These are phyloP conservation scores for Blastobotrys americana DNA, from an alignment of 805 yeast species.

Conservation along the genomic window DNA sequence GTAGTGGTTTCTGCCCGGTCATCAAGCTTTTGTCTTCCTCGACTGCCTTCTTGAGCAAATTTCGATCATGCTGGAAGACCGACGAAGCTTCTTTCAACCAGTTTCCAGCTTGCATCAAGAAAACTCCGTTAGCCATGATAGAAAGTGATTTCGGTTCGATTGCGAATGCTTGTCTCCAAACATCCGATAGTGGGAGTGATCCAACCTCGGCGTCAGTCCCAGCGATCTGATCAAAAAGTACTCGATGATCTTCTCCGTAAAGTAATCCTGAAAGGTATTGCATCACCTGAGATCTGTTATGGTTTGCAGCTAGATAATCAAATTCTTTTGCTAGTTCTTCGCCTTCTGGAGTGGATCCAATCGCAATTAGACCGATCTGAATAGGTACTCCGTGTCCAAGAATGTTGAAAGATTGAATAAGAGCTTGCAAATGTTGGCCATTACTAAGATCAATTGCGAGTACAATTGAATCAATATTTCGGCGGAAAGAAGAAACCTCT, in stretches of 20 bases:
- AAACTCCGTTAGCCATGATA: slow-evolving; percentile 60
- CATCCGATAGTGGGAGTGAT: slow-evolving; percentile 3
- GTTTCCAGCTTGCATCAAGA: slow-evolving; percentile 12
- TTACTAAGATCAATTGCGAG: slow-evolving; percentile 59
- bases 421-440: slow-evolving; percentile 43
- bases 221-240: slow-evolving; percentile 1
- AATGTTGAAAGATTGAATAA: slow-evolving; percentile 30
- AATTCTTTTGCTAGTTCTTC: slow-evolving; percentile 16
- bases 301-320: slow-evolving; percentile 9
- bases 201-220: neutral
- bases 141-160: slow-evolving; percentile 43
- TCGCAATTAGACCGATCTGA: slow-evolving; percentile 77
- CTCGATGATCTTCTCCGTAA: slow-evolving; percentile 4
- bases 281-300: neutral
- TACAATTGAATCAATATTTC: slow-evolving; percentile 68
- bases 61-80: slow-evolving; percentile 44
- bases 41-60: slow-evolving; percentile 15
- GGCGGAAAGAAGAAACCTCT: slow-evolving; percentile 59
- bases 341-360: slow-evolving; percentile 27
- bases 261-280: slow-evolving; percentile 4
- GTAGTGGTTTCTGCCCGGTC: slow-evolving; percentile 20
- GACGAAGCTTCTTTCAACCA: slow-evolving; percentile 15
- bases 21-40: slow-evolving; percentile 19
- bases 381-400: slow-evolving; percentile 55
- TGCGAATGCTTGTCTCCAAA: slow-evolving; percentile 31